Percentiles rank a stretch among this genome's conserved stretches.
These are phyloP conservation scores for Isatis lusitanica DNA, from an alignment of 441 rosid species.

Conservation along the genomic window DNA sequence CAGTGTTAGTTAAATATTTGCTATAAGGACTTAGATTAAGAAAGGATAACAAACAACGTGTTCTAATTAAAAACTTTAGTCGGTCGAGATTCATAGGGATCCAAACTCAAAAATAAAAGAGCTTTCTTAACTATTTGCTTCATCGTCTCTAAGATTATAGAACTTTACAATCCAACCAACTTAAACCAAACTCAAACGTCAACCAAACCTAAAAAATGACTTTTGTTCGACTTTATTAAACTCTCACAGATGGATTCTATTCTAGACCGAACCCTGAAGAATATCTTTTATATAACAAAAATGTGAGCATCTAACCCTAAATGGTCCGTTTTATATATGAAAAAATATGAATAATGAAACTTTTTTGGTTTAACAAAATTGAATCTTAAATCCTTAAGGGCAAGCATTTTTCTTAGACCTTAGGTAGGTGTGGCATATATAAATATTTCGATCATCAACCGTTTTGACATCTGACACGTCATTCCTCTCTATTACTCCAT, in stretches of 20 bases:
- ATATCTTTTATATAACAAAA: background rate
- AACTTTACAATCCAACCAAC: background rate
- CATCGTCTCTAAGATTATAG: background rate
- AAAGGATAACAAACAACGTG: constrained; percentile 1
- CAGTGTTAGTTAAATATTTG: constrained; percentile 12
- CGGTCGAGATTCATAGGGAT: background rate
- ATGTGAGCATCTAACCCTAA: background rate
- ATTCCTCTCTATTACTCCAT: background rate
- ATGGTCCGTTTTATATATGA: background rate
- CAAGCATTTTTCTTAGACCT: background rate
- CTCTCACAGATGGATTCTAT: background rate
- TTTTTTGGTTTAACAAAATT: background rate
- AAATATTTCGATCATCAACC: background rate
- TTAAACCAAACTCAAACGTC: background rate
- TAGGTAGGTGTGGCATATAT: no score
- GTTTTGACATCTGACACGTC: background rate
- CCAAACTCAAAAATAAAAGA: background rate
- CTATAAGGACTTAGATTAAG: background rate
- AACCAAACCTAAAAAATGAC: background rate
- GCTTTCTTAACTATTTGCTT: background rate
- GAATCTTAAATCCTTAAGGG: background rate
- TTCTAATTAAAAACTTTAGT: no score
- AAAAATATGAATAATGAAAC: background rate
- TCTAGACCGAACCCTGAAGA: background rate
- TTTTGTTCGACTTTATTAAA: background rate